A percentile compares a stretch with the other conserved stretches of the same genome.
Evolutionary conservation across 192 early-diverging fungal genomes (phyloP).

Genomic region (Geranomyces variabilis): DNA sequence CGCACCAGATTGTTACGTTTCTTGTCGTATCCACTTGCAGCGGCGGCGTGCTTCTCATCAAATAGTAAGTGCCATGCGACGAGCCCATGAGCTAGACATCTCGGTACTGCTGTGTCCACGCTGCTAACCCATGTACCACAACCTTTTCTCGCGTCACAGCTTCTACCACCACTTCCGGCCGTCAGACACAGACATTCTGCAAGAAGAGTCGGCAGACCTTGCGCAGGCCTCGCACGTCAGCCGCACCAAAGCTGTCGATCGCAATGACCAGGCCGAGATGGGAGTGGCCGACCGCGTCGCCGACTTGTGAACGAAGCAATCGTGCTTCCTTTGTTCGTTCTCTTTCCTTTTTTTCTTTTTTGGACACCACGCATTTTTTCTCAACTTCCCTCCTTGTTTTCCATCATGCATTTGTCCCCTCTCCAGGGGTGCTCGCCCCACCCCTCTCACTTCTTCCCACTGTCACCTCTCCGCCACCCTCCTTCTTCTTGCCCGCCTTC

Average conservation of each 20-base stretch:
- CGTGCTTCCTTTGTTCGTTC: no score
- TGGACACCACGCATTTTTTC: no score
- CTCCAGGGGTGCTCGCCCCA: no score
- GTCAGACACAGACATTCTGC: conserved; percentile 38
- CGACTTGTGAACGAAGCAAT: no score
- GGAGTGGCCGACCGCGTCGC: not conserved
- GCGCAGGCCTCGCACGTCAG: not conserved
- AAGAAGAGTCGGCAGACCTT: conserved; percentile 13
- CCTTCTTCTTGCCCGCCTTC: no score
- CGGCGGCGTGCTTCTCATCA: not conserved
- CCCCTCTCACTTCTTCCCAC: no score
- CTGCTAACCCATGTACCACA: not conserved
- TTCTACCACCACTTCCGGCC: conserved; percentile 27
- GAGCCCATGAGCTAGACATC: not conserved
- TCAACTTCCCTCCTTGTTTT: no score
- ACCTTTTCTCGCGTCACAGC: conserved; percentile 20
- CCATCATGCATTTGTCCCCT: no score
- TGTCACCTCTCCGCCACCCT: no score
- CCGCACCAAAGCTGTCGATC: not conserved
- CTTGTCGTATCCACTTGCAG: conserved; percentile 10
- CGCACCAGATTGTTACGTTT: conserved; percentile 12
- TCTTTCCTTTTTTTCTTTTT: conserved; percentile 1
- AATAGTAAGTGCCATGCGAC: conserved; percentile 23
- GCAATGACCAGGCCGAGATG: conserved; percentile 10
- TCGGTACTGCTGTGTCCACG: no score